Evolutionary conservation across 176 grass and related monocot genomes (phyloP).

Genomic region (Rhipidocladum racemiflorum): DNA sequence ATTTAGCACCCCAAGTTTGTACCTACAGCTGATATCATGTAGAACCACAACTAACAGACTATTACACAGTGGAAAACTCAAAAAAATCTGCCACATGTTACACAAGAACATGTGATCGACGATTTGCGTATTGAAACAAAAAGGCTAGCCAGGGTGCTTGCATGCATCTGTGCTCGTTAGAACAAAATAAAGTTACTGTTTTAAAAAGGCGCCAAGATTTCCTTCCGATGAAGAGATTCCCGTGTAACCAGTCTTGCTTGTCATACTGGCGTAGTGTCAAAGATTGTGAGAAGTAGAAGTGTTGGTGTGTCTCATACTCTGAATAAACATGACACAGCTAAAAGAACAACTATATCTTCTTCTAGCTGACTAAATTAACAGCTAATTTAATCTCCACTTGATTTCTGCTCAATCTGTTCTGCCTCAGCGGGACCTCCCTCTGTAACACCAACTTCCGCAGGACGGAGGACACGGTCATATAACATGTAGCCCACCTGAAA

Average conservation of each 20-base stretch:
- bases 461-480: constrained; percentile 62
- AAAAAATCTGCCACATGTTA: neutral
- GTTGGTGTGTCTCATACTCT: neutral
- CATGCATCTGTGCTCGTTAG: neutral
- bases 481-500: constrained; percentile 66
- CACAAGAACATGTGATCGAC: neutral
- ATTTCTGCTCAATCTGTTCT: constrained; percentile 24
- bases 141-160: no score
- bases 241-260: neutral
- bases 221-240: neutral
- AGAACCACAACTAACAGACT: neutral
- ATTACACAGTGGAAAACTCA: neutral
- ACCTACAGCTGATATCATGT: neutral
- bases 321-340: neutral
- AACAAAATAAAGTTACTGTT: neutral
- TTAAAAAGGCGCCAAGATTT: neutral
- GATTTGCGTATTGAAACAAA: neutral
- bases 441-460: constrained; percentile 37
- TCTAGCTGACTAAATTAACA: neutral
- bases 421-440: constrained; percentile 14
- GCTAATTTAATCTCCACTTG: constrained; percentile 17
- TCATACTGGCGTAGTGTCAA: neutral
- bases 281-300: neutral
- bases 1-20: neutral
- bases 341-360: neutral